Evolutionary conservation across 768 basidiomycete species (phyloP).

Genomic region (Rhizopogon rudus): DNA sequence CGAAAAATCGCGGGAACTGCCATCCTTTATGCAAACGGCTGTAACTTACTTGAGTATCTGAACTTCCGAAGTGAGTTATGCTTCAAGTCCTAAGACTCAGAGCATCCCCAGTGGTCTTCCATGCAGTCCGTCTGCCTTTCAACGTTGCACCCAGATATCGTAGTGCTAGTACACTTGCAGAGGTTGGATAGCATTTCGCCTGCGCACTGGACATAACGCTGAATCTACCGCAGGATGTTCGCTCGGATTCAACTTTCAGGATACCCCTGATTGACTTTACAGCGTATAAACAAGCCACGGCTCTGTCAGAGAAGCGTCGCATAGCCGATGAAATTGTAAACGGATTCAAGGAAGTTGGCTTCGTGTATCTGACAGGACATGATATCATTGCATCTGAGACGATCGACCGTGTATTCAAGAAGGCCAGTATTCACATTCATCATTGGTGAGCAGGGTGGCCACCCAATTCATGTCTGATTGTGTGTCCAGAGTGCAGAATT

Average conservation of each 20-base stretch:
- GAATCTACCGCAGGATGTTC: slow-evolving; percentile 24
- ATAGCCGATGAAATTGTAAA: slow-evolving; percentile 65
- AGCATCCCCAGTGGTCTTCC: neutral
- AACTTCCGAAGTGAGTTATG: neutral
- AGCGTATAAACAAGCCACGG: slow-evolving; percentile 51
- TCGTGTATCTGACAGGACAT: slow-evolving; percentile 72
- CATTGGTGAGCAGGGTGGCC: neutral
- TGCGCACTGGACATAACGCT: neutral
- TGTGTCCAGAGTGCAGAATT: slow-evolving; percentile 64
- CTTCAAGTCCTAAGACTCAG: neutral
- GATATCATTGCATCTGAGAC: slow-evolving; percentile 52
- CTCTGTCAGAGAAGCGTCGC: slow-evolving; percentile 48
- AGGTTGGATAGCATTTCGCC: slow-evolving; percentile 10
- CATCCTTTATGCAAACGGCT: no score
- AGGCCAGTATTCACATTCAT: slow-evolving; percentile 37
- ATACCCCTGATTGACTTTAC: slow-evolving; percentile 81
- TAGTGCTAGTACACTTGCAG: slow-evolving; percentile 15
- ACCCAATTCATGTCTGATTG: neutral
- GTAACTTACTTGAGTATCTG: no score
- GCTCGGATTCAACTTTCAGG: slow-evolving; percentile 38
- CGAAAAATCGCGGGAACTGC: no score
- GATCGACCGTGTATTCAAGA: slow-evolving; percentile 56
- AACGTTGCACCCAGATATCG: neutral
- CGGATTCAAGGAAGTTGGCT: slow-evolving; percentile 78
- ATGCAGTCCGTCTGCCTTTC: neutral